Base-by-base conservation (phyloP, 1,284 basidiomycete genomes). In the Coniophora puteana region DNA sequence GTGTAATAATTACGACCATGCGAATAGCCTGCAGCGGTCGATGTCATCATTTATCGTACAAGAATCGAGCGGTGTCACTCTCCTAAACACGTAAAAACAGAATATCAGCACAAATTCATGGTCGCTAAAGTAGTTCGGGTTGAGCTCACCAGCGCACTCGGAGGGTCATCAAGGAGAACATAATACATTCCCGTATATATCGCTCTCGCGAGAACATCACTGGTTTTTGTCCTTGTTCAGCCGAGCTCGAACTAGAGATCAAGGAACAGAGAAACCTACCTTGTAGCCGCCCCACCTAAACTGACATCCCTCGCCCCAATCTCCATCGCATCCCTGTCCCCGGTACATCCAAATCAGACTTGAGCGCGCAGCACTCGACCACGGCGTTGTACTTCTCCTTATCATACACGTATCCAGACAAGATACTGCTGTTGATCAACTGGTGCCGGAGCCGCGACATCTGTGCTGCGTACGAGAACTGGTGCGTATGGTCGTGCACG, bases 341-440 rank as follows among this genome's bases (percentile, higher is more conserved):
- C 2, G 74, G 48, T 0, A 72, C 63, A 14, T 68, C 58, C 43
- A 74, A 46, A 49, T 91, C 88, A 0, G 75, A 69, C 17, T 62
- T 60, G 40, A 91, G 59, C 1, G 83, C 80, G 51, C 88, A 90
- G 29, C 67, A 69, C 36, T 79, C 73, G 5, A 84, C 51, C 31
- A 72, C 72, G 0, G 50, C 51, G 10, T 62, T 46, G 40, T 75
- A 74, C 17, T 69, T 58, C 30, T 58, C 54, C 38, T 69, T 60
- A 26, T 76, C 67, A 38, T 55, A 67, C 3, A 59, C 59, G n/a
- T 52, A 55, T 1, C 71, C 73, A 45, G 74, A 76, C 6, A 74
- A 49, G 37, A 76, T 72, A 43, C 74, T 75, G 20, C 71, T 67
- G 42, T 55, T 63, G 49, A 69, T 64, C 2, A 58, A 55, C 24